These are phyloP conservation scores for Pisolithus marmoratus DNA, from an alignment of 768 basidiomycete species.

Conservation along the genomic window DNA sequence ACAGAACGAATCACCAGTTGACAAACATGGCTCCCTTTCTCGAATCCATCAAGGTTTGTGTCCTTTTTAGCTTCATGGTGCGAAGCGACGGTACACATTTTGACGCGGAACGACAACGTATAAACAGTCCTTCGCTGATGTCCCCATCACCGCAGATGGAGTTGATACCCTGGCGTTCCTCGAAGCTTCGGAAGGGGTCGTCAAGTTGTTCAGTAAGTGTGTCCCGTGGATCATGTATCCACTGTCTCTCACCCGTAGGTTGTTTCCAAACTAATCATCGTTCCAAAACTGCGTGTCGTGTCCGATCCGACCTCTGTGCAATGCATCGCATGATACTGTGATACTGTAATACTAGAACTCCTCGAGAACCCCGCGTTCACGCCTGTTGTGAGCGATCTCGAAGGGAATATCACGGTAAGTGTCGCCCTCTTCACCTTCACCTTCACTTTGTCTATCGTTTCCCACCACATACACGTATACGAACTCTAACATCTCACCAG, in stretches of 20 bases:
- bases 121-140: slow-evolving; percentile 85
- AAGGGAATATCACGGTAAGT: slow-evolving; percentile 84
- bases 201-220: slow-evolving; percentile 79
- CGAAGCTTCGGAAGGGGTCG: slow-evolving; percentile 83
- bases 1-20: too few species aligned
- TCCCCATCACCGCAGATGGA: slow-evolving; percentile 78
- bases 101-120: too few species aligned
- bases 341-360: slow-evolving; percentile 11
- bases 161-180: slow-evolving; percentile 86
- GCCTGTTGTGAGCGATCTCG: slow-evolving; percentile 80
- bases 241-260: too few species aligned
- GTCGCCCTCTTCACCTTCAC: background rate
- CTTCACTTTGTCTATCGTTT: background rate
- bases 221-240: too few species aligned
- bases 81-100: too few species aligned
- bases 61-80: too few species aligned
- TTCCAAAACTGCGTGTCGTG: background rate
- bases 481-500: slow-evolving; percentile 33
- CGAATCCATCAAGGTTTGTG: too few species aligned
- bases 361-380: slow-evolving; percentile 52
- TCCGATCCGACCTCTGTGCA: background rate
- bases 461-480: too few species aligned
- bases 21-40: too few species aligned
- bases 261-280: too few species aligned
- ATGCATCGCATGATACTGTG: background rate